Base-by-base conservation (phyloP, 805 yeast species). In the Metschnikowia gelsemii region DNA sequence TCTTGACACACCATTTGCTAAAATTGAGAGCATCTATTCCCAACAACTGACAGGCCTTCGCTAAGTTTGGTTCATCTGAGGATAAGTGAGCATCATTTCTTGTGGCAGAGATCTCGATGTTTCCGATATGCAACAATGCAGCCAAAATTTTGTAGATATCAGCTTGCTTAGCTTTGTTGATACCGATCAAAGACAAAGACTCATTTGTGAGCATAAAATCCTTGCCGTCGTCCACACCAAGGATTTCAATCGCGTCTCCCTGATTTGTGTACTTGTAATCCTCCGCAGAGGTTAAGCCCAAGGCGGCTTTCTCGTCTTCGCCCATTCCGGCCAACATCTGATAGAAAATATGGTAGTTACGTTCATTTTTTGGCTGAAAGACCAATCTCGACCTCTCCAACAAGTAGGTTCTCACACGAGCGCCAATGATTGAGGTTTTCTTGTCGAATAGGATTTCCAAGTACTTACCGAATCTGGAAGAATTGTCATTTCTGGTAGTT, bases 381-480 rank as follows among this genome's bases (percentile, higher is more conserved):
- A 91, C 98, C 53, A 91, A 75, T 62, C 99, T 79, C 26, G 96
- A 88, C 52, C 99, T 81, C 66, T 91, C 99, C 55, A 91, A 76
- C 52, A 91, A 69, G 62, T 90, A 91, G 0, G 98, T 91, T 66
- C 97, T 78, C 49, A 93, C 86, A 58, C 91, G 76, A 6, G 99
- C 99, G 59, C 98, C 99, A 54, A 89, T 84, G 56, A 91, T 91
- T 25, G 86, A 78, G 16, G 85, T 82, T 19, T 78, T 59, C 17
- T 75, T 64, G 64, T 88, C 85, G 63, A 91, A 91, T 52, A 89
- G 70, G 54, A 91, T 91, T 66, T 91, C 98, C 52, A 91, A 73
- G 62, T 91, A 91, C 64, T 91, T 91, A 59, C 99, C 99, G 59
- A 93, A 95, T 64, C 99, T 84, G 19, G 98, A 91, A 21, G 98